Evolutionary conservation across 1,284 basidiomycete genomes (phyloP).

Genomic region (Puccinia triticina): DNA sequence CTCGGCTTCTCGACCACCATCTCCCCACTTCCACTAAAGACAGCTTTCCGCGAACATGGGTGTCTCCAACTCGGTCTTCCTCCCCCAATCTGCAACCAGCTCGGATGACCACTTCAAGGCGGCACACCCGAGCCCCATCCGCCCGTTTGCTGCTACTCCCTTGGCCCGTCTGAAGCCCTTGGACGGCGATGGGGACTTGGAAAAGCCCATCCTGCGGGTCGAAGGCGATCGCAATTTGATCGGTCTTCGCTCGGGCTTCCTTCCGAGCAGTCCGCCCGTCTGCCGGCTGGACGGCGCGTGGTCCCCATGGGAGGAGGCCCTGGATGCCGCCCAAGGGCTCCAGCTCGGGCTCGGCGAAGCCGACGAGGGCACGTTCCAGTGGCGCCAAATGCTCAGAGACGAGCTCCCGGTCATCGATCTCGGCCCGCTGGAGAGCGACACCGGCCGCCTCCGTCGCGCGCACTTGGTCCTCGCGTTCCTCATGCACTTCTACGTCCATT

Average conservation of each 20-base stretch:
- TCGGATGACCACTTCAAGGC: not conserved
- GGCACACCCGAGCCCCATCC: not conserved
- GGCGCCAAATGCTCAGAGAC: slow-evolving; percentile 64
- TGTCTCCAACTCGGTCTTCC: too few relatives aligned
- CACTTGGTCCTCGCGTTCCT: slow-evolving; percentile 83
- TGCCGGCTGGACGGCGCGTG: slow-evolving; percentile 7
- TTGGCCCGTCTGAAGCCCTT: not conserved
- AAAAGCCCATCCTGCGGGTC: not conserved
- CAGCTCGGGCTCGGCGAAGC: slow-evolving; percentile 24
- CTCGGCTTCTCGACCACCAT: too few relatives aligned
- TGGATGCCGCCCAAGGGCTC: slow-evolving; percentile 39
- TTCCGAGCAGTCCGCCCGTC: slow-evolving; percentile 13
- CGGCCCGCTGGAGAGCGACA: slow-evolving; percentile 31
- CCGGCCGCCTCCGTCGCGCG: slow-evolving; percentile 67
- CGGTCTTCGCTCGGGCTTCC: slow-evolving; percentile 19
- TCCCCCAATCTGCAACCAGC: not conserved
- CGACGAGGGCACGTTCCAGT: not conserved
- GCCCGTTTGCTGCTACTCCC: not conserved
- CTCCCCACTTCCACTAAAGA: too few relatives aligned
- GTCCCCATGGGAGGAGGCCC: slow-evolving; percentile 29
- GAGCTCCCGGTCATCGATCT: not conserved
- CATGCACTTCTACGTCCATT: slow-evolving; percentile 84
- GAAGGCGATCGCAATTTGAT: not conserved
- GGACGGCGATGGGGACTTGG: not conserved
- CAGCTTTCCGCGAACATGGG: too few relatives aligned